Evolutionary conservation across 495 filamentous ascomycete genomes (phyloP), one percentile per base, ranked within the genome.

Genomic region (Margaritispora aquatica): DNA sequence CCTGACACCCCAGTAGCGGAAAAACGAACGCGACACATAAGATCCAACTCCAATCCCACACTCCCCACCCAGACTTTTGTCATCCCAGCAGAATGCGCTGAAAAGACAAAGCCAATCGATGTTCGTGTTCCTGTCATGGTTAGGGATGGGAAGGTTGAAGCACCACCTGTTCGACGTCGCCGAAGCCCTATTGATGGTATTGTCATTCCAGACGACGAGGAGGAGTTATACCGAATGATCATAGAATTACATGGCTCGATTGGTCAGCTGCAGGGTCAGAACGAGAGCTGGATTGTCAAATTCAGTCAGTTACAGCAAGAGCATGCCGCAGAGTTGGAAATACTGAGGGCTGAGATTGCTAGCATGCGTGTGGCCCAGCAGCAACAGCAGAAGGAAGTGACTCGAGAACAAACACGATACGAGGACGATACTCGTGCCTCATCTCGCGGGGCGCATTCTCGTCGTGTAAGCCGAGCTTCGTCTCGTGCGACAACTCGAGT

Each of bases 161-260:
- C 21, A 26, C 52, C 20, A 36, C 15, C 20, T 41, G 29, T 9
- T 10, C 27, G 13, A 22, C 26, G 27, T 20, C 54, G 41, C 41
- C 13, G 21, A 23, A 26, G 9, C 2, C 36, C 34, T 19, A 38
- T 57, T 27, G 36, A 57, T 48, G 54, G 38, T 20, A 26, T 57
- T 15, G 36, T 46, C 3, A 26, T 26, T 7, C 34, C 34, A 10
- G 21, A 24, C 5, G 54, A 57, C n/a, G 54, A 57, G 22, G 54
- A 57, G 13, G 54, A 57, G 17, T 9, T 57, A 5, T 57, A 48
- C 11, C 19, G 10, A 3, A 57, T 57, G 54, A 19, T 46, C 13
- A 38, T 46, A 9, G 52, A 54, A 9, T 54, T 36, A 10, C 21
- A 29, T 21, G 27, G 29, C 31, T 41, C 47, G 4, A 26, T 50